phyloP scores from a whole-genome alignment of 805 yeast genomes.

The Myxozyma mucilagina region DNA sequence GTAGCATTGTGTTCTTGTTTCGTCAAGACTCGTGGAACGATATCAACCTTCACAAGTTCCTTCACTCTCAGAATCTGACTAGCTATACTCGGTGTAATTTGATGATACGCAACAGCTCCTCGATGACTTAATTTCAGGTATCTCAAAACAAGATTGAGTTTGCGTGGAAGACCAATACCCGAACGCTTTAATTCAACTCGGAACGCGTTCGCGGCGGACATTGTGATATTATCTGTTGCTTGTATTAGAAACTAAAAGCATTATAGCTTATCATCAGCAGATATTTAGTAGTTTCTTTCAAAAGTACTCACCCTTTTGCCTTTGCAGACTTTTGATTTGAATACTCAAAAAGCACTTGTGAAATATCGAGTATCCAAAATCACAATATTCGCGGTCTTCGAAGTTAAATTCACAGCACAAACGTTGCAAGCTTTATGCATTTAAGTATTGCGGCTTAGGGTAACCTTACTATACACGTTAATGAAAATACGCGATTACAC shows the following conservation, averaged over 20 bases:
- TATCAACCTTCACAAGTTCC: slow-evolving; percentile 80
- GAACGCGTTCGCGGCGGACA: slow-evolving; percentile 56
- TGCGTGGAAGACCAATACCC: slow-evolving; percentile 78
- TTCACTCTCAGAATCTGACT: slow-evolving; percentile 81
- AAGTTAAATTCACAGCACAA: background rate
- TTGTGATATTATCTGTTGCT: background rate
- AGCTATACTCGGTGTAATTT: slow-evolving; percentile 75
- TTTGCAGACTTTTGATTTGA: background rate
- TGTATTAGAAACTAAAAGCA: too few species aligned
- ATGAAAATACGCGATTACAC: too few species aligned
- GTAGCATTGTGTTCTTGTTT: slow-evolving; percentile 53
- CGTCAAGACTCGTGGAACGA: slow-evolving; percentile 57
- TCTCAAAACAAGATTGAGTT: slow-evolving; percentile 61
- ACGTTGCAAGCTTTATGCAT: background rate
- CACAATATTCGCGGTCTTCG: too few species aligned
- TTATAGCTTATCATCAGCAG: too few species aligned
- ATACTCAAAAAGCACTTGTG: background rate
- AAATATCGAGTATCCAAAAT: background rate
- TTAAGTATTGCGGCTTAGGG: background rate
- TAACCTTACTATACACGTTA: background rate
- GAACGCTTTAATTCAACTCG: slow-evolving; percentile 79
- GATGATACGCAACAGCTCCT: slow-evolving; percentile 71
- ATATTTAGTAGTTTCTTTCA: too few species aligned
- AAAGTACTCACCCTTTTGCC: background rate
- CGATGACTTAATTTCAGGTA: slow-evolving; percentile 75